Evolutionary conservation across 495 filamentous ascomycete species (phyloP).

Genomic region (Aspergillus incahuasiensis): DNA sequence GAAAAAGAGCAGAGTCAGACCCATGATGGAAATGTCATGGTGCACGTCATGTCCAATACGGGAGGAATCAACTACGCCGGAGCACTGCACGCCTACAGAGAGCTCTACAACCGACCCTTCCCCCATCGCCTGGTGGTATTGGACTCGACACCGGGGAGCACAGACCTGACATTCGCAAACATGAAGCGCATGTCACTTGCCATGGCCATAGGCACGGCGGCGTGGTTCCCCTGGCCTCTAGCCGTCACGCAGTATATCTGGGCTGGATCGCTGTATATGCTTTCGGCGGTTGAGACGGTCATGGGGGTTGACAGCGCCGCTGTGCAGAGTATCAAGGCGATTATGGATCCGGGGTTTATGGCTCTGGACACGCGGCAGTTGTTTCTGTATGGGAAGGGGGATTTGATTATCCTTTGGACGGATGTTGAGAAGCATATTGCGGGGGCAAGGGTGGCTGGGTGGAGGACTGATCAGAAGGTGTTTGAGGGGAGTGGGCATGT

Average conservation of each 20-base stretch:
- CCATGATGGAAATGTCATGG: slow-evolving; percentile 10
- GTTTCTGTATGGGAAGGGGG: slow-evolving; percentile 51
- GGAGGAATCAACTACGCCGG: slow-evolving; percentile 4
- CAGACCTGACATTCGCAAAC: slow-evolving; percentile 25
- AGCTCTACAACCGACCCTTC: background rate
- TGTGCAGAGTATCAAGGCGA: background rate
- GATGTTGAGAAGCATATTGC: slow-evolving; percentile 50
- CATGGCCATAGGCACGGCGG: slow-evolving; percentile 46
- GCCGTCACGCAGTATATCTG: slow-evolving; percentile 42
- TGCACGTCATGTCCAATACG: slow-evolving; percentile 8
- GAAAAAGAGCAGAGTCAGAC: slow-evolving; percentile 8
- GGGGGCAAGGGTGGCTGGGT: slow-evolving; percentile 36
- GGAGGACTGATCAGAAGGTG: slow-evolving; percentile 35
- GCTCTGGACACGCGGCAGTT: slow-evolving; percentile 23
- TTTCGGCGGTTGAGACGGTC: background rate
- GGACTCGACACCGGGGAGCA: slow-evolving; percentile 2
- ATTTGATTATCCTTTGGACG: slow-evolving; percentile 50
- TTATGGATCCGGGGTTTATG: slow-evolving; percentile 1
- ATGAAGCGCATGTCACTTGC: slow-evolving; percentile 46
- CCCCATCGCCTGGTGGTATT: background rate
- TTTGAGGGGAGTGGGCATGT: slow-evolving; percentile 53
- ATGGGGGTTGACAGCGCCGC: background rate
- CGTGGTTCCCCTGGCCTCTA: slow-evolving; percentile 47
- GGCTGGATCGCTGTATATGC: slow-evolving; percentile 26
- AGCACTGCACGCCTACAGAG: background rate